phyloP scores from a whole-genome alignment of 129 eudicot species.

The Artemisia argyi region DNA sequence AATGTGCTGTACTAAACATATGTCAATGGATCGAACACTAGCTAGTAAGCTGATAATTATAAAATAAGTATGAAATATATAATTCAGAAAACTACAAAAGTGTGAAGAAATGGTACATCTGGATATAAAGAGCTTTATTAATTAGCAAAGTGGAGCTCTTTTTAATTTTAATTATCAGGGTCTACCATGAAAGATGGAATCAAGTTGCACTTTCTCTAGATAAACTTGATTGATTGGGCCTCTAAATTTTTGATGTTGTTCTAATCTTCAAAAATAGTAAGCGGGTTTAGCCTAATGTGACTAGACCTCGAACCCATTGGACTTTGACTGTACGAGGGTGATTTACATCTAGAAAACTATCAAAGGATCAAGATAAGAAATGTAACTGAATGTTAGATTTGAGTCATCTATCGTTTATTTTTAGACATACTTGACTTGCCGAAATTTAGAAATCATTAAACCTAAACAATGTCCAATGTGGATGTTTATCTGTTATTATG shows the following conservation, averaged over 20 bases:
- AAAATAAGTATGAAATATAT: conserved; percentile 11
- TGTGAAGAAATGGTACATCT: conserved; percentile 11
- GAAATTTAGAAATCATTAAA: neutral
- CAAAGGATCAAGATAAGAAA: too few relatives aligned
- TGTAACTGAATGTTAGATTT: neutral
- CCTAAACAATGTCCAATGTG: neutral
- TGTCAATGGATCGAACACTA: conserved; percentile 1
- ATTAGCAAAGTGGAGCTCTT: conserved; percentile 22
- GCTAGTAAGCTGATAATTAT: neutral
- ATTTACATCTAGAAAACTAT: neutral
- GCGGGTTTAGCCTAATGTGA: neutral
- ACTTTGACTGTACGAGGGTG: neutral
- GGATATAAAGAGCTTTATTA: conserved; percentile 17
- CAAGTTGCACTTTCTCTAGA: conserved; percentile 17
- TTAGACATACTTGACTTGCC: neutral
- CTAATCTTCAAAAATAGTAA: conserved; percentile 15
- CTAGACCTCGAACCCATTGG: neutral
- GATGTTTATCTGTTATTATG: neutral
- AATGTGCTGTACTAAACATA: neutral
- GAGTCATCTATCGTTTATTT: neutral
- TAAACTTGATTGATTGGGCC: conserved; percentile 18
- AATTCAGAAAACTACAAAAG: neutral
- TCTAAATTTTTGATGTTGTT: neutral
- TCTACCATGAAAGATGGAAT: conserved; percentile 6
- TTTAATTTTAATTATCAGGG: neutral